Base-by-base conservation (phyloP, 768 basidiomycete species). In the Panaeolus cyanescens region DNA sequence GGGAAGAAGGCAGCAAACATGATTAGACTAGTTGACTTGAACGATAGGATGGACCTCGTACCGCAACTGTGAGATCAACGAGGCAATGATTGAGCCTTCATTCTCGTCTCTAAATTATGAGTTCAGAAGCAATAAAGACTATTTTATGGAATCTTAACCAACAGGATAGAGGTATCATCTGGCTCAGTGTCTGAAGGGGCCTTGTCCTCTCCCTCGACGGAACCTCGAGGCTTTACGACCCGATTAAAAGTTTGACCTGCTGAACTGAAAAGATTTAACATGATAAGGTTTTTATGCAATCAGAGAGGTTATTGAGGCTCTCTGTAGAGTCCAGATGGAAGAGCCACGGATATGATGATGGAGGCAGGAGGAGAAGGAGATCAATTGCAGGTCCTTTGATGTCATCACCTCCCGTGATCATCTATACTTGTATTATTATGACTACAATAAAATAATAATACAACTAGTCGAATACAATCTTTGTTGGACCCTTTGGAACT, bases 131-230 rank as follows among this genome's bases (percentile, higher is more conserved):
- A 60, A 63, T 61, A 64, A 59, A 66, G 62, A 70, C 69, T 76
- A 71, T 58, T 56, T 59, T 60, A 56, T 58, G 64, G 66, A 60
- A 58, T 65, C 65, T 59, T 62, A 61, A 90, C 91, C 70, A 72
- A 92, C 88, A 96, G 78, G 78, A 95, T 91, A 62, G 90, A 92
- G 53, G 92, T 93, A 76, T 96, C 93, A 77, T 96, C 91, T 62
- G 91, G 89, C 69, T 93, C 88, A 37, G 90, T 90, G 72, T 93
- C 92, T 64, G 91, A 90, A 55, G 90, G 91, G 58, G 85, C 79
- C 71, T 84, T 88, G 71, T 89, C 89, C 67, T 86, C 87, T 55
- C 87, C 75, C 72, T 86, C 83, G 72, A 83, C 79, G 63, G 82
- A 72, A 66, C 83, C 86, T 75, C 89, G 89, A 81, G 88, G 87